Percentiles rank a stretch among this genome's conserved stretches.
Evolutionary conservation across 139 green algal genomes (phyloP).

Genomic region (Zygnema circumcarinatum): DNA sequence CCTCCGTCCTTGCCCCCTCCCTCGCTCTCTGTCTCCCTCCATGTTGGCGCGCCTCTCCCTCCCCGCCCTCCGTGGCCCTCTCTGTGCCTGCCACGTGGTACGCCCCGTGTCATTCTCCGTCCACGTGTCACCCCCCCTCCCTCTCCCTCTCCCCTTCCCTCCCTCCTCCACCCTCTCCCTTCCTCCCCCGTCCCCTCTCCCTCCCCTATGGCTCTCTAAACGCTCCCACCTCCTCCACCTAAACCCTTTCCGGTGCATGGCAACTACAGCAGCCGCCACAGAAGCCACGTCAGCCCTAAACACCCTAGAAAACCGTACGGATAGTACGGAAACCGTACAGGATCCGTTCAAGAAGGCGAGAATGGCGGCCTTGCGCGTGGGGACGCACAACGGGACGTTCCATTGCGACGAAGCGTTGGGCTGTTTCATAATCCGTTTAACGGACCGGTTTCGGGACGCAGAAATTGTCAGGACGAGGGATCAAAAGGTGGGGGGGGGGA

Average conservation of each 20-base stretch:
- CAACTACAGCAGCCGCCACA: not conserved
- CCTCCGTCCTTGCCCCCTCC: too few relatives aligned
- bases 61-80: too few relatives aligned
- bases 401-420: constrained; percentile 98
- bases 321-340: not conserved
- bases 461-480: constrained; percentile 79
- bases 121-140: too few relatives aligned
- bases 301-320: constrained; percentile 5
- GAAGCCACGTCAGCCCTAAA: not conserved
- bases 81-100: too few relatives aligned
- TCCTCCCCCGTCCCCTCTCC: constrained; percentile 11
- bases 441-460: constrained; percentile 56
- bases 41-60: too few relatives aligned
- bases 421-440: constrained; percentile 77
- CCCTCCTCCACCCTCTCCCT: constrained; percentile 6
- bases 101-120: too few relatives aligned
- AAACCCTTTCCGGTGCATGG: not conserved
- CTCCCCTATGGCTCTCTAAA: constrained; percentile 3
- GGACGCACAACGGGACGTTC: constrained; percentile 88
- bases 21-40: too few relatives aligned
- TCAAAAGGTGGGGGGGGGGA: constrained; percentile 34
- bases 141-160: constrained; percentile 10
- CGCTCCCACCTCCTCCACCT: constrained; percentile 9
- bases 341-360: constrained; percentile 10
- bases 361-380: constrained; percentile 10